Percentiles rank a stretch among this genome's conserved stretches.
These are phyloP conservation scores for Fremontodendron californicum DNA, from an alignment of 345 rosid species.

Conservation along the genomic window DNA sequence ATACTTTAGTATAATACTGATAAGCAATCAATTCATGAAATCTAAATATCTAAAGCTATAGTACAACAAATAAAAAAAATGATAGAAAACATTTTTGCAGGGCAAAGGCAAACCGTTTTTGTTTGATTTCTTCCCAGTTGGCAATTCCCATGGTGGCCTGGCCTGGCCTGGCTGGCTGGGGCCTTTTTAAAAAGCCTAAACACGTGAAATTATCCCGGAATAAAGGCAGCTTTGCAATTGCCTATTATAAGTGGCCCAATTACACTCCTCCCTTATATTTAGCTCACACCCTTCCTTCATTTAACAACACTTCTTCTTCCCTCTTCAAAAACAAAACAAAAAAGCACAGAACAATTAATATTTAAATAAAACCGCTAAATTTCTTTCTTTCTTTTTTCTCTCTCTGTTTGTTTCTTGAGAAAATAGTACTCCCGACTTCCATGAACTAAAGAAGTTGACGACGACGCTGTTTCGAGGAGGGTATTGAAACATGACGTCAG, in stretches of 20 bases:
- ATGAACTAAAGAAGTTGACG: not conserved
- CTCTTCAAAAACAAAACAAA: constrained; percentile 2
- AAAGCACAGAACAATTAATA: not conserved
- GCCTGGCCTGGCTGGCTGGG: too few species aligned
- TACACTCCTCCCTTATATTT: not conserved
- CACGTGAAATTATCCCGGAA: constrained; percentile 66
- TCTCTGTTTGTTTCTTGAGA: constrained; percentile 20
- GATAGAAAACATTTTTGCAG: too few species aligned
- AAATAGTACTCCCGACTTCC: not conserved
- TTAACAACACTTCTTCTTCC: constrained; percentile 19
- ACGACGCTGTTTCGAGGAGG: not conserved
- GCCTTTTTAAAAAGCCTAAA: constrained; percentile 32
- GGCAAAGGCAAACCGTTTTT: too few species aligned
- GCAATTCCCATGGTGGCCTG: too few species aligned
- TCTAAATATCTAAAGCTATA: too few species aligned
- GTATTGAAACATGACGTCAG: constrained; percentile 59
- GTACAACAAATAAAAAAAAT: too few species aligned
- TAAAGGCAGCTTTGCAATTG: not conserved
- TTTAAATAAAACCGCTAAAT: constrained; percentile 14
- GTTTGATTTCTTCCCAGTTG: too few species aligned
- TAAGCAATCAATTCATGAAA: too few species aligned
- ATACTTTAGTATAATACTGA: too few species aligned
- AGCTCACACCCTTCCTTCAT: constrained; percentile 29
- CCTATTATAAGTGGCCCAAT: constrained; percentile 23
- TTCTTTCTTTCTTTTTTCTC: not conserved